A percentile compares a stretch with the other conserved stretches of the same genome.
phyloP scores from a whole-genome alignment of 1,284 basidiomycete species.

The Inonotus obliquus region DNA sequence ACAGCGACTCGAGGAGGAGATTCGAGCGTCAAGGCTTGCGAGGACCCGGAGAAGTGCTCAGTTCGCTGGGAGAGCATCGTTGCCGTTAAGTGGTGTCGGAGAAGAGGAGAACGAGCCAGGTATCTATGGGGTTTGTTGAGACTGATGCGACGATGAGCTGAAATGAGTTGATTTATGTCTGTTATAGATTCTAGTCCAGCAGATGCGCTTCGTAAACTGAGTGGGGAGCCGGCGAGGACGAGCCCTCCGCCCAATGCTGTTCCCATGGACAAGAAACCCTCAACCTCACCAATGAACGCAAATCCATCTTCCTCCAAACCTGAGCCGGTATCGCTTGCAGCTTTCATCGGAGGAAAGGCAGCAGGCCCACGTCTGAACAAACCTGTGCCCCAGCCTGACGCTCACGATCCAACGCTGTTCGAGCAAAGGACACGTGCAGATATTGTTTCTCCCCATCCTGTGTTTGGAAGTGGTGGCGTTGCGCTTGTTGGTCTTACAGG shows the following conservation, averaged over 20 bases:
- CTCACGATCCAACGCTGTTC: slow-evolving; percentile 59
- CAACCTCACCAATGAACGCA: slow-evolving; percentile 8
- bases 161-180: slow-evolving; percentile 33
- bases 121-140: slow-evolving; percentile 28
- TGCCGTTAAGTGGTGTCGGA: neutral
- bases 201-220: slow-evolving; percentile 42
- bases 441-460: slow-evolving; percentile 54
- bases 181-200: slow-evolving; percentile 41
- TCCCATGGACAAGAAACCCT: slow-evolving; percentile 10
- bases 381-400: slow-evolving; percentile 66
- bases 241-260: slow-evolving; percentile 7
- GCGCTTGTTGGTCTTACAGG: slow-evolving; percentile 65
- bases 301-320: slow-evolving; percentile 26
- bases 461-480: slow-evolving; percentile 67
- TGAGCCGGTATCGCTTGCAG: slow-evolving; percentile 61
- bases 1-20: slow-evolving; percentile 69
- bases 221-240: slow-evolving; percentile 18
- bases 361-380: slow-evolving; percentile 65
- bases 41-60: slow-evolving; percentile 56
- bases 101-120: neutral
- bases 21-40: slow-evolving; percentile 63
- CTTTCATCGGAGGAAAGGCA: slow-evolving; percentile 72
- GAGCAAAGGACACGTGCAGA: slow-evolving; percentile 46
- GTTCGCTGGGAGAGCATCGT: slow-evolving; percentile 26
- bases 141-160: slow-evolving; percentile 31